A percentile compares a stretch with the other conserved stretches of the same genome.
These are phyloP conservation scores for Fusarium dimerum DNA, from an alignment of 2,329 filamentous ascomycete species.

Conservation along the genomic window DNA sequence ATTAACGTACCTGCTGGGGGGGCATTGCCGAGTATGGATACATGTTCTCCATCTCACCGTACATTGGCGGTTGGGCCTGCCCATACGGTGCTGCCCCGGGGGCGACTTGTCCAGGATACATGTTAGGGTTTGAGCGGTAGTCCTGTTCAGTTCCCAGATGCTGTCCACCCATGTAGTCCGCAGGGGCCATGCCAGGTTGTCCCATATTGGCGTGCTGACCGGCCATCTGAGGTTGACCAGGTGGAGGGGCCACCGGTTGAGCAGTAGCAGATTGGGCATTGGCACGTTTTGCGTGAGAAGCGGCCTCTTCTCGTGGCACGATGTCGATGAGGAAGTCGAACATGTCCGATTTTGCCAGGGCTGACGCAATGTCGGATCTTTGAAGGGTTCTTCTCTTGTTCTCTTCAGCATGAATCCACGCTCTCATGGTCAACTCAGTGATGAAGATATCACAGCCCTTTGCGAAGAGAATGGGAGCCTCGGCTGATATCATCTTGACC, in stretches of 20 bases:
- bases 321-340: slow-evolving; percentile 99
- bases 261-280: slow-evolving; percentile 48
- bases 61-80: slow-evolving; percentile 76
- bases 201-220: slow-evolving; percentile 51
- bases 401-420: slow-evolving; percentile 98
- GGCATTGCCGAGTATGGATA: slow-evolving; percentile 82
- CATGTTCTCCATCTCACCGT: slow-evolving; percentile 78
- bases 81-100: slow-evolving; percentile 73
- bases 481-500: slow-evolving; percentile 99
- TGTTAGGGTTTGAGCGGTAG: slow-evolving; percentile 75
- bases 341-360: slow-evolving; percentile 97
- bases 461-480: slow-evolving; percentile 95
- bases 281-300: slow-evolving; percentile 78
- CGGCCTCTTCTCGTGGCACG: slow-evolving; percentile 91
- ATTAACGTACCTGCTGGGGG: slow-evolving; percentile 72
- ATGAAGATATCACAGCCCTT: slow-evolving; percentile 99
- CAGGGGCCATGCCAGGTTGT: slow-evolving; percentile 56
- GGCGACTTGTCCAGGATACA: slow-evolving; percentile 82
- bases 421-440: slow-evolving; percentile 97
- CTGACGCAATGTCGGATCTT: slow-evolving; percentile 93
- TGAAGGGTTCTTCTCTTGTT: slow-evolving; percentile 97
- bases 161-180: slow-evolving; percentile 66
- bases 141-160: slow-evolving; percentile 69
- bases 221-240: slow-evolving; percentile 53
- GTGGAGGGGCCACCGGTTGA: slow-evolving; percentile 49